Evolutionary conservation across 371 early-diverging fungal species (phyloP), one percentile per base, ranked within the genome.

Genomic region (Apophysomyces variabilis): DNA sequence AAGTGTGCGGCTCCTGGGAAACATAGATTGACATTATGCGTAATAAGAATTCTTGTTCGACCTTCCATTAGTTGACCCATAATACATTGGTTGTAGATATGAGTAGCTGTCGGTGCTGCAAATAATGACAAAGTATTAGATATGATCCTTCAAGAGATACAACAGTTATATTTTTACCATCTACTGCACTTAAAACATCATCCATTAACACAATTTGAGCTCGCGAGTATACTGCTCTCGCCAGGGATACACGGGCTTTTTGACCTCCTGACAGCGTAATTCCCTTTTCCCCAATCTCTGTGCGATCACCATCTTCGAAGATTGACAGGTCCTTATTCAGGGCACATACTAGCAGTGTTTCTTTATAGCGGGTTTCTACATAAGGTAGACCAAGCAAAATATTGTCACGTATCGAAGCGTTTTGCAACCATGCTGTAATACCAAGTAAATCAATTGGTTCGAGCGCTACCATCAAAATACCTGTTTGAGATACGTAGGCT

Each of bases 221-320:
- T 8, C 85, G 71, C 60, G 88, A 85, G 71, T 93, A 93, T 32
- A 93, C 90, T n/a, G 94, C 93, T 32, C 95, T 82, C 0, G 95
- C 95, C 46, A 94, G 70, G 0, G 89, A 76, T 7, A 94, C 89
- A 67, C 91, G 88, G 61, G 90, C 90, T 64, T 89, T 89, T 66
- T 90, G 91, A 11, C 91, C 90, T 59, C 90, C 91, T 11, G 86
- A 85, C 7, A 91, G 73, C 3, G 89, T 87, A 46, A 90, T 85
- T 9, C 91, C 91, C 56, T 87, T 87, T 74, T 95, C 96, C 11
- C 96, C 97, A 69, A 96, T 89, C 79, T 95, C 93, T 0, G 97
- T 97, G 70, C 78, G 62, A 69, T 97, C 97, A 26, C 95, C 96
- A 54, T 88, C 87, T 32, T 86, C 84, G 13, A 97, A 73, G 39